Base-by-base conservation (phyloP, 495 filamentous ascomycete genomes). In the Penicillium samsonianum region DNA sequence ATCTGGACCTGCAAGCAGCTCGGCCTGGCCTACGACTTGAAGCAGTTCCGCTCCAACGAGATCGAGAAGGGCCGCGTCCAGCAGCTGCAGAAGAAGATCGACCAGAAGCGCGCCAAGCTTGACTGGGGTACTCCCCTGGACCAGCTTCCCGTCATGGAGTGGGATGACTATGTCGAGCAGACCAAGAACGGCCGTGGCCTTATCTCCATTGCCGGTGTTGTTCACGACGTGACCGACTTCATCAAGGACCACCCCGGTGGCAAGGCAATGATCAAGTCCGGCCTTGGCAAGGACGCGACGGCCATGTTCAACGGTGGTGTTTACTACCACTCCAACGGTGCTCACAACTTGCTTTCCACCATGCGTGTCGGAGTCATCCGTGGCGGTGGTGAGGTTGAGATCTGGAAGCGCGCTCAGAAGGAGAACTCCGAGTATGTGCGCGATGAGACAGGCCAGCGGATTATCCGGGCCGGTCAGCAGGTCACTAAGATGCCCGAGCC, bases 261-360 rank as follows among this genome's bases (percentile, higher is more conserved):
- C 70, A 93, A 92, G 81, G 89, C 91, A 47, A 87, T 98, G 78
- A 97, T 98, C 82, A 85, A 77, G 58, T 91, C 89, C 20, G 92
- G 88, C 45, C 84, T 98, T 43, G 94, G 94, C 77, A 98, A 98
- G 82, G 94, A 98, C 65, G 94, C 94, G 53, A 97, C 94, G 12
- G 92, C 92, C 67, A 95, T 96, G 80, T 98, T 98, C 86, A 98
- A 98, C 81, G 94, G 94, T 60, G 94, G 94, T 78, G 89, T 98
- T 57, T 98, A 98, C 80, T 89, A 91, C 71, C 94, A 98, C 82
- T 92, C 89, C 65, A 98, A 98, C 77, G 94, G 90, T 53, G 94
- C 94, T 48, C 94, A 98, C 84, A 98, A 98, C 79, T 80, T 97
- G 33, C 84, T 98, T 47, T 93, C 90, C 16, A 97, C 92, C 63